Evolutionary conservation across 352 stramenopile genomes (phyloP), one percentile per base, ranked within the genome.

Genomic region (Albugo candida): DNA sequence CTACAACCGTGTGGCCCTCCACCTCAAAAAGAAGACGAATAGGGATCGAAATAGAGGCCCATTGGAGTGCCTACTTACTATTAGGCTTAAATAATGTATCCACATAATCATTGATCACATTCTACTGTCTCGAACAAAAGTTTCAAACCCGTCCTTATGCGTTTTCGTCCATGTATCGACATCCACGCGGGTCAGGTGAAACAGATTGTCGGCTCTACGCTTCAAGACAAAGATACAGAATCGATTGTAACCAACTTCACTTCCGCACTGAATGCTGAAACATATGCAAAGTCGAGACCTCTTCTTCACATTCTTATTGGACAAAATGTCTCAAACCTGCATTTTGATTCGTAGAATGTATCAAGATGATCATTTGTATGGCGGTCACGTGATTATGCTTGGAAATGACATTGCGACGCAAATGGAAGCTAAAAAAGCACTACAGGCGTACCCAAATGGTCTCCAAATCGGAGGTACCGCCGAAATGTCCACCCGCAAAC

Each of bases 321-420:
- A 31, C 24, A 31, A 13, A n/a, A 11, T 45, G 14, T 11, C 16
- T 18, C 51, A 20, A 35, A 16, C 34, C 36, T 47, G 11, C n/a
- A 45, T n/a, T 40, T 16, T 0, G 18, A 34, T 14, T 5, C 42
- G 41, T 39, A 84, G 72, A 17, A 89, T 97, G 73, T 99, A 99
- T 70, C 58, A 81, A 55, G 49, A 55, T 19, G 85, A 97, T 53
- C 60, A 61, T 14, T 56, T 99, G 13, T 67, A 65, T 1, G 95
- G 94, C 5, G 95, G 95, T 17, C 95, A 99, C 58, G 89, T 99
- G 18, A 98, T 99, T 58, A 98, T 98, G 89, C 67, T 99, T 14
- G 94, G 93, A n/a, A 65, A 74, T 10, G 83, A 70, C 3, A 65
- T 84, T 48, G 85, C 73, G 16, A 98, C 97, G 61, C 79, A 87